Evolutionary conservation across 2,329 filamentous ascomycete species (phyloP).

Genomic region (Aspergillus melleus): DNA sequence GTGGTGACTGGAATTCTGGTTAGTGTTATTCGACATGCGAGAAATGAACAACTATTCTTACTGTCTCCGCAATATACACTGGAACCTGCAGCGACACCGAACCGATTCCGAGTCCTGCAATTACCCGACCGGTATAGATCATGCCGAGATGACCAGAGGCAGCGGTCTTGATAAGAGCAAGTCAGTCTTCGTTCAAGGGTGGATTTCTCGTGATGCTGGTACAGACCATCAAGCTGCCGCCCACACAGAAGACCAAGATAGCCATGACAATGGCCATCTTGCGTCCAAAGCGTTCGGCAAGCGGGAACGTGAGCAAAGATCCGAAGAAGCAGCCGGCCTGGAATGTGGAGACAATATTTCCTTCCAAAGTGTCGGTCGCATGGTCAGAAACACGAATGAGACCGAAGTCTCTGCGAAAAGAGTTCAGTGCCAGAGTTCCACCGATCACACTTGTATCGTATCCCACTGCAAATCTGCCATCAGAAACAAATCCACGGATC

Average conservation of each 20-base stretch:
- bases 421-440: constrained; percentile 9
- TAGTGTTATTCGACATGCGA: constrained; percentile 45
- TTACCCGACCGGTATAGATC: constrained; percentile 6
- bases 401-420: constrained; percentile 11
- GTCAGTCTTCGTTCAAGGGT: too few species aligned
- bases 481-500: too few species aligned
- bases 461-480: constrained; percentile 1
- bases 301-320: constrained; percentile 62
- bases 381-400: constrained; percentile 2
- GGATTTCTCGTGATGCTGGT: too few species aligned
- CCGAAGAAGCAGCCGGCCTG: constrained; percentile 83
- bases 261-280: constrained; percentile 63
- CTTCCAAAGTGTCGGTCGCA: constrained; percentile 9
- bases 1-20: constrained; percentile 42
- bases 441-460: constrained; percentile 14
- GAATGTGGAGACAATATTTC: constrained; percentile 74
- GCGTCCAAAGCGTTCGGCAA: constrained; percentile 65
- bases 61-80: constrained; percentile 8
- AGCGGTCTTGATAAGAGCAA: background rate
- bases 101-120: constrained; percentile 11
- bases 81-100: constrained; percentile 11
- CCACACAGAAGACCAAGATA: constrained; percentile 64
- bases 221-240: constrained; percentile 30
- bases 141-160: constrained; percentile 6
- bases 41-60: constrained; percentile 48